Conservation (phyloP, 257 asterid species). For the Perilla frutescens region DNA sequence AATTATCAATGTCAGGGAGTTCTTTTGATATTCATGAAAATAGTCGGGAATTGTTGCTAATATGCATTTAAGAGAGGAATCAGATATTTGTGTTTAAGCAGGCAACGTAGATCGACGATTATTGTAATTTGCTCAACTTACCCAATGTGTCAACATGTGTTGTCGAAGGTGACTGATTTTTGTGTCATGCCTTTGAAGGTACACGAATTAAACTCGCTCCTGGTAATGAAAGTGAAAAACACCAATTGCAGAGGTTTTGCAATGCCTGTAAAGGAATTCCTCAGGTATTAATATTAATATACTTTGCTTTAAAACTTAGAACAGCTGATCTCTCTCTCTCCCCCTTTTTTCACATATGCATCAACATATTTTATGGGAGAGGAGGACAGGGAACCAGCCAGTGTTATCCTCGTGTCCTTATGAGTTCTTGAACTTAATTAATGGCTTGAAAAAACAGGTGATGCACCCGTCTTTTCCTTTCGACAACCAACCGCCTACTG, state of each 20-base stretch:
- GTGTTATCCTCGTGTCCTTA: neutral
- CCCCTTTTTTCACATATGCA: no score
- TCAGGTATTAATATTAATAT: conserved; percentile 66
- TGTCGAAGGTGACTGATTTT: conserved; percentile 18
- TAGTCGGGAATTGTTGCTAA: neutral
- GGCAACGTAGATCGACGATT: neutral
- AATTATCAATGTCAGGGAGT: neutral
- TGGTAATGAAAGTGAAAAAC: conserved; percentile 61
- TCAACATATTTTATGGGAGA: neutral
- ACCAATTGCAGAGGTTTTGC: conserved; percentile 77
- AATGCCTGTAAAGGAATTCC: conserved; percentile 99
- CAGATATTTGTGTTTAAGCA: neutral
- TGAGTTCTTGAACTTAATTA: neutral
- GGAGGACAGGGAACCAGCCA: neutral
- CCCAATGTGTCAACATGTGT: neutral
- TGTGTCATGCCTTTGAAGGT: conserved; percentile 51
- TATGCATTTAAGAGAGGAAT: neutral
- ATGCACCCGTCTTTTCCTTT: conserved; percentile 63
- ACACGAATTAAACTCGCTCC: conserved; percentile 73
- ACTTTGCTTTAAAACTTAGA: neutral
- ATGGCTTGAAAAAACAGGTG: conserved; percentile 52
- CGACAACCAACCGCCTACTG: conserved; percentile 47
- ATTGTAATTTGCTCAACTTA: conserved; percentile 1
- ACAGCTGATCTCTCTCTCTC: neutral
- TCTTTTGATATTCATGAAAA: neutral